A percentile compares a stretch with the other conserved stretches of the same genome.
These are phyloP conservation scores for Coemansia sp. DNA, from an alignment of 192 early-diverging fungal species.

Conservation along the genomic window DNA sequence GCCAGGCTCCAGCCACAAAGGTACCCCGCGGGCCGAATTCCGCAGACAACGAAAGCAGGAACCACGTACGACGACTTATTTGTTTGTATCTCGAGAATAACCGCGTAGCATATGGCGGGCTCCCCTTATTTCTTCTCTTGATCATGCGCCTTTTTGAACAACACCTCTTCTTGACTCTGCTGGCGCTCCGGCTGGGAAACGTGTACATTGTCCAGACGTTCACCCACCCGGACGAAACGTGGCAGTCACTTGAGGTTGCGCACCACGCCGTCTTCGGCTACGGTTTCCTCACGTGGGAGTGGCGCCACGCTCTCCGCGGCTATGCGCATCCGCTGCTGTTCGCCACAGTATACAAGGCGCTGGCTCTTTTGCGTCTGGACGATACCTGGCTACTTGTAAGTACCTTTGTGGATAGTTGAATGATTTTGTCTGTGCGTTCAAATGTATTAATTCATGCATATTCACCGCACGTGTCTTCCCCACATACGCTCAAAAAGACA, in stretches of 20 bases:
- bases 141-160: not conserved
- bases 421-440: too few relatives aligned
- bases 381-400: slow-evolving; percentile 64
- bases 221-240: slow-evolving; percentile 95
- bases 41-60: too few relatives aligned
- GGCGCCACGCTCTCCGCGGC: slow-evolving; percentile 78
- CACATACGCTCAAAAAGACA: too few relatives aligned
- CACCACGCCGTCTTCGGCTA: slow-evolving; percentile 84
- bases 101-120: too few relatives aligned
- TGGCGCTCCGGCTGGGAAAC: slow-evolving; percentile 38
- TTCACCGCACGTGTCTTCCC: too few relatives aligned
- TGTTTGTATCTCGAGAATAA: too few relatives aligned
- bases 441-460: too few relatives aligned
- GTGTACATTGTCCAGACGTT: slow-evolving; percentile 62
- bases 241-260: slow-evolving; percentile 93
- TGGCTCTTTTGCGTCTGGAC: slow-evolving; percentile 65
- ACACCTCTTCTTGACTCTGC: slow-evolving; percentile 20
- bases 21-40: too few relatives aligned
- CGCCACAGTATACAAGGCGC: slow-evolving; percentile 68
- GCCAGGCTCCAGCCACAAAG: too few relatives aligned
- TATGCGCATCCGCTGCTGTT: slow-evolving; percentile 84
- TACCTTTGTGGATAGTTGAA: slow-evolving; percentile 2
- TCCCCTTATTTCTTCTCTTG: not conserved
- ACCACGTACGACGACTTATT: too few relatives aligned
- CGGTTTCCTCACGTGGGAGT: slow-evolving; percentile 95